Percentiles rank a stretch among this genome's conserved stretches.
phyloP scores from a whole-genome alignment of 1,284 basidiomycete genomes.

The Trametes sp. region DNA sequence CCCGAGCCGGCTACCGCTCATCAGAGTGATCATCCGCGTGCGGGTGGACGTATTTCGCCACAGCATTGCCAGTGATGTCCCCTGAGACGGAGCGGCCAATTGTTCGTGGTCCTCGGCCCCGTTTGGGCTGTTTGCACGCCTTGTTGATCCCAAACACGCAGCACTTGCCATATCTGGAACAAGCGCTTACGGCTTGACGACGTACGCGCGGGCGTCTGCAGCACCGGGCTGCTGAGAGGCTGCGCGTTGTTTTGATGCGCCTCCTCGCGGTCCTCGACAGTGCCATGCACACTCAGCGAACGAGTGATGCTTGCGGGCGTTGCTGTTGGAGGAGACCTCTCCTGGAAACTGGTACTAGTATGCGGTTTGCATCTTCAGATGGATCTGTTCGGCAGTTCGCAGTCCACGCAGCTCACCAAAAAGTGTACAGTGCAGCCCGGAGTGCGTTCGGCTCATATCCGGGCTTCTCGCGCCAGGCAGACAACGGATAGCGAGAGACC shows the following conservation, averaged over 20 bases:
- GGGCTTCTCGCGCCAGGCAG: background rate
- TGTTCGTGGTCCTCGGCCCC: slow-evolving; percentile 14
- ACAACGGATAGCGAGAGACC: background rate
- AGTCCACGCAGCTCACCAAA: too few species aligned
- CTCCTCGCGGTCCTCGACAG: background rate
- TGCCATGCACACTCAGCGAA: background rate
- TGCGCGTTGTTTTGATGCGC: slow-evolving; percentile 9
- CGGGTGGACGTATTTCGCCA: slow-evolving; percentile 5
- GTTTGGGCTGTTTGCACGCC: slow-evolving; percentile 14
- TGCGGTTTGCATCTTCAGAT: background rate
- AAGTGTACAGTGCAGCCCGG: background rate
- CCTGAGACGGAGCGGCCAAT: slow-evolving; percentile 3
- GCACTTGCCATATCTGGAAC: slow-evolving; percentile 11
- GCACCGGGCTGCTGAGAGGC: background rate
- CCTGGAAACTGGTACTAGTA: background rate
- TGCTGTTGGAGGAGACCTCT: background rate
- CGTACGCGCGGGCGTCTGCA: background rate
- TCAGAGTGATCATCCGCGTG: slow-evolving; percentile 1
- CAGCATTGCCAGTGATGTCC: slow-evolving; percentile 14
- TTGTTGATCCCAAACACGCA: slow-evolving; percentile 12
- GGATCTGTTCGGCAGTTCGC: background rate
- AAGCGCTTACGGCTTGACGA: slow-evolving; percentile 13
- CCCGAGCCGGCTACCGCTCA: background rate
- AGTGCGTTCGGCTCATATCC: background rate
- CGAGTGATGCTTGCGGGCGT: slow-evolving; percentile 1